Conservation (phyloP, 2,329 filamentous ascomycete species). For the Fusarium tuaranense region DNA sequence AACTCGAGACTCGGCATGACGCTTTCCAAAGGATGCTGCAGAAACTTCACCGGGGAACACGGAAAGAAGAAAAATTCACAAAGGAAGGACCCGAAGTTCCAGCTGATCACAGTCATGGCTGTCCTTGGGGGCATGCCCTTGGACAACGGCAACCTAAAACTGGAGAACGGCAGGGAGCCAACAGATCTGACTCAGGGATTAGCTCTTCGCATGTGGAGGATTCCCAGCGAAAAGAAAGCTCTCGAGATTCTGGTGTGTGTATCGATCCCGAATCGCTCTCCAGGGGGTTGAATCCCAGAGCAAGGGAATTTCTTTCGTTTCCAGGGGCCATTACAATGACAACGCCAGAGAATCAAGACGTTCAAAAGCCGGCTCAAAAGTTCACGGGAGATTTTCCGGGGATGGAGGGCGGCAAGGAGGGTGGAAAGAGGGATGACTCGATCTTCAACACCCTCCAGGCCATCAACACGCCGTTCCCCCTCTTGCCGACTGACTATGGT, state of each 20-base stretch:
- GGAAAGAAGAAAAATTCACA: neutral
- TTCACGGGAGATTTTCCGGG: neutral
- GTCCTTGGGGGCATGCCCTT: conserved; percentile 4
- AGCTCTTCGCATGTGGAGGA: neutral
- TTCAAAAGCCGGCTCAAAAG: neutral
- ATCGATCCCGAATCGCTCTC: conserved; percentile 14
- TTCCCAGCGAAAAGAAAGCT: conserved; percentile 14
- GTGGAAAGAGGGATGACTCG: neutral
- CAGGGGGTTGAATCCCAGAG: conserved; percentile 47
- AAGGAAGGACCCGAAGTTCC: neutral
- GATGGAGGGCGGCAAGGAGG: neutral
- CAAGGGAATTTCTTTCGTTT: conserved; percentile 50
- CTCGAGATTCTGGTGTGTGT: conserved; percentile 36
- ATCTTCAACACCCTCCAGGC: neutral
- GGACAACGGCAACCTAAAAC: neutral
- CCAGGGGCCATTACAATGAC: neutral
- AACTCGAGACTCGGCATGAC: conserved; percentile 25
- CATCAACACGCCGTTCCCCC: neutral
- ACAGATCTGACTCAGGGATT: conserved; percentile 22
- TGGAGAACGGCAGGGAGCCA: neutral
- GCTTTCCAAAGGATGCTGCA: conserved; percentile 46
- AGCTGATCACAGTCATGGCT: neutral
- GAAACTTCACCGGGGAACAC: conserved; percentile 38
- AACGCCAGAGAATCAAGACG: neutral
- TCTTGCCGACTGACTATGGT: neutral